phyloP scores from a whole-genome alignment of 768 basidiomycete genomes.

The Tubosaeta sp. region DNA sequence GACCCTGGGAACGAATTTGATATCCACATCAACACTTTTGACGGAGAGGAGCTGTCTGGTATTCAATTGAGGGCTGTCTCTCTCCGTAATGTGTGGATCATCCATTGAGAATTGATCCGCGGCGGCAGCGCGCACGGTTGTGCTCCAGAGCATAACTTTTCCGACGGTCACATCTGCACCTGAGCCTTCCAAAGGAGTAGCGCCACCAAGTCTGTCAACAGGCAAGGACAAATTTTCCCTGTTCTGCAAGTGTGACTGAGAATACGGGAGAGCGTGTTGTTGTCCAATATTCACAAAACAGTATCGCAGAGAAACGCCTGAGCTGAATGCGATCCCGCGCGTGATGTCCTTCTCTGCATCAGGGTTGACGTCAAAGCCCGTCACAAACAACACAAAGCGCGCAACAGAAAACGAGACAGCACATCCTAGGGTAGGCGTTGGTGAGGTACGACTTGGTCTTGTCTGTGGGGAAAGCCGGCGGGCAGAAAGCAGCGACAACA shows the following conservation, averaged over 20 bases:
- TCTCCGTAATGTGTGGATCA: slow-evolving; percentile 55
- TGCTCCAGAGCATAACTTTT: slow-evolving; percentile 42
- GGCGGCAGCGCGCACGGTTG: slow-evolving; percentile 56
- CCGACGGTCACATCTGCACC: slow-evolving; percentile 40
- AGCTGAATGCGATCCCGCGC: slow-evolving; percentile 62
- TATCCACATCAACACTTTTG: slow-evolving; percentile 28
- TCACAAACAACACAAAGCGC: slow-evolving; percentile 62
- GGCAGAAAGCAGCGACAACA: slow-evolving; percentile 40
- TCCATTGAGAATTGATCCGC: slow-evolving; percentile 67
- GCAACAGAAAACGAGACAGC: slow-evolving; percentile 54
- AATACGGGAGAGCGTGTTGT: slow-evolving; percentile 9
- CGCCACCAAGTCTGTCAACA: slow-evolving; percentile 46
- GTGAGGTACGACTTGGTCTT: slow-evolving; percentile 20
- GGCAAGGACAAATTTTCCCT: slow-evolving; percentile 55
- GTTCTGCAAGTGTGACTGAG: slow-evolving; percentile 36
- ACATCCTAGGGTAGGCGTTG: slow-evolving; percentile 51
- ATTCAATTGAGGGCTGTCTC: slow-evolving; percentile 43
- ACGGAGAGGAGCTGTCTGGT: slow-evolving; percentile 43
- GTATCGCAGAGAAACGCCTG: slow-evolving; percentile 51
- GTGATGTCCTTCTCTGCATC: slow-evolving; percentile 58
- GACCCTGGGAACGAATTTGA: slow-evolving; percentile 16
- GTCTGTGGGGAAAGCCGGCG: slow-evolving; percentile 10
- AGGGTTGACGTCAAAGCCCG: slow-evolving; percentile 79
- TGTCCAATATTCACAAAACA: slow-evolving; percentile 39
- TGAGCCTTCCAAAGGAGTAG: slow-evolving; percentile 38